Evolutionary conservation across 2,329 filamentous ascomycete genomes (phyloP).

Genomic region (Aspergillus phoenicis): DNA sequence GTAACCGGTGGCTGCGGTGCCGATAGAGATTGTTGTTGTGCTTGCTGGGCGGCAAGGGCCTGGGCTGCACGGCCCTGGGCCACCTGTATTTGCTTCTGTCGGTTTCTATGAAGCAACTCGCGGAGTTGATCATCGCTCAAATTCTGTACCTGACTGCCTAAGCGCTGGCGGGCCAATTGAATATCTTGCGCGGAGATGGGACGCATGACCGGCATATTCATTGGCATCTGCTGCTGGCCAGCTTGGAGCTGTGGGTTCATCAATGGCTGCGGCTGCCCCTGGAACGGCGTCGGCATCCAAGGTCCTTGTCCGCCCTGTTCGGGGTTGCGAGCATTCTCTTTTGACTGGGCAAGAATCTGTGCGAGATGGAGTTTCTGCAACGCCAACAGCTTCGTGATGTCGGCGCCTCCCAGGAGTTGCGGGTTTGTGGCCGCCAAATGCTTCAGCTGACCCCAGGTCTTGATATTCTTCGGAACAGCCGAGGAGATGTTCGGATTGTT

Average conservation of each 20-base stretch:
- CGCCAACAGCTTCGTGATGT: slow-evolving; percentile 43
- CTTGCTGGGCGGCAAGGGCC: slow-evolving; percentile 26
- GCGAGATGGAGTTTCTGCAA: slow-evolving; percentile 50
- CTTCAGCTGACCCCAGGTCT: slow-evolving; percentile 61
- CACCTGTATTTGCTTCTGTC: slow-evolving; percentile 40
- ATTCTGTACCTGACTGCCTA: slow-evolving; percentile 37
- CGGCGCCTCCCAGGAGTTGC: slow-evolving; percentile 44
- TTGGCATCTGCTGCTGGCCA: slow-evolving; percentile 31
- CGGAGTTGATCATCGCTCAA: slow-evolving; percentile 49
- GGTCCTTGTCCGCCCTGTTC: slow-evolving; percentile 29
- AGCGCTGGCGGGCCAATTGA: slow-evolving; percentile 38
- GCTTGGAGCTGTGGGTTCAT: slow-evolving; percentile 32
- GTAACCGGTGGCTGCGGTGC: slow-evolving; percentile 27
- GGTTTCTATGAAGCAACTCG: slow-evolving; percentile 36
- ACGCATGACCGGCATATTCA: slow-evolving; percentile 35
- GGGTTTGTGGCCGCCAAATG: slow-evolving; percentile 54
- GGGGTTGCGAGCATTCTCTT: slow-evolving; percentile 25
- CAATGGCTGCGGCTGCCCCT: slow-evolving; percentile 33
- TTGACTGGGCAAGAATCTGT: slow-evolving; percentile 38
- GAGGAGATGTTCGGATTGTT: slow-evolving; percentile 34
- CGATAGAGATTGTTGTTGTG: slow-evolving; percentile 30
- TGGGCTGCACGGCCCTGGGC: slow-evolving; percentile 35
- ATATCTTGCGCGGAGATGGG: slow-evolving; percentile 41
- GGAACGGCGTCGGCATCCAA: slow-evolving; percentile 27
- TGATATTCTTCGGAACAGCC: slow-evolving; percentile 53